Percentiles rank a stretch among this genome's conserved stretches.
Evolutionary conservation across 805 yeast genomes (phyloP).

Genomic region (Yamadazyma akitaensis): DNA sequence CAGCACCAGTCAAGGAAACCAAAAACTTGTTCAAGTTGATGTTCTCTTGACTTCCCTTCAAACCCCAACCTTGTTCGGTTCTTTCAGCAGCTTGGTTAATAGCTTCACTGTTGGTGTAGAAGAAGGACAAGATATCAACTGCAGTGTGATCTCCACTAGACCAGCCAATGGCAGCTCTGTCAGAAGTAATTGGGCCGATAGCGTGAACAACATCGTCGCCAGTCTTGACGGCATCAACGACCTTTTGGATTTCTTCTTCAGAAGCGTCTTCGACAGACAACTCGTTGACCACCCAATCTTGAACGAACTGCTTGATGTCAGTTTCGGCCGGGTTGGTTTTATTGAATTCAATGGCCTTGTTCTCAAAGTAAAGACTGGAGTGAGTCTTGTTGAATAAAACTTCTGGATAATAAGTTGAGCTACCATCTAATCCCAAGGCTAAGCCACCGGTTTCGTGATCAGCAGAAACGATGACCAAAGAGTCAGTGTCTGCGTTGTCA

Average conservation of each 20-base stretch:
- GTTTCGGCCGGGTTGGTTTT: conserved; percentile 33
- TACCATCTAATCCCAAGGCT: conserved; percentile 7
- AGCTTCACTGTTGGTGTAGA: conserved; percentile 13
- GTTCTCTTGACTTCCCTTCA: conserved; percentile 78
- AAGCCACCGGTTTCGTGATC: conserved; percentile 98
- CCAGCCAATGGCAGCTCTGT: conserved; percentile 11
- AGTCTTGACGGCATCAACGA: conserved; percentile 35
- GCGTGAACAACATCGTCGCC: conserved; percentile 51
- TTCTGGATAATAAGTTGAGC: conserved; percentile 67
- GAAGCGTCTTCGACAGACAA: conserved; percentile 8
- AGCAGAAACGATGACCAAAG: conserved; percentile 75
- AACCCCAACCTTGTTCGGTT: conserved; percentile 26
- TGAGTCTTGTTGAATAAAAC: conserved; percentile 65
- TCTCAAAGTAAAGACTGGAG: conserved; percentile 79
- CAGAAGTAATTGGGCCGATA: conserved; percentile 46
- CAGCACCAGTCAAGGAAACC: conserved; percentile 45
- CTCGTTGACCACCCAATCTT: conserved; percentile 7
- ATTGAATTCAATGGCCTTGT: conserved; percentile 68
- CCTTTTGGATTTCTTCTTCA: conserved; percentile 8
- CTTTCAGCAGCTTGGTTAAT: conserved; percentile 33
- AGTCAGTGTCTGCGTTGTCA: conserved; percentile 65
- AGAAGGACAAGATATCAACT: conserved; percentile 5
- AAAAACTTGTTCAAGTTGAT: conserved; percentile 71
- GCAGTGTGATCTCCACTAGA: conserved; percentile 10
- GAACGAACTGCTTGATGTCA: conserved; percentile 37